Base-by-base conservation (phyloP, 1,284 basidiomycete species). In the Pisolithus thermaeus region DNA sequence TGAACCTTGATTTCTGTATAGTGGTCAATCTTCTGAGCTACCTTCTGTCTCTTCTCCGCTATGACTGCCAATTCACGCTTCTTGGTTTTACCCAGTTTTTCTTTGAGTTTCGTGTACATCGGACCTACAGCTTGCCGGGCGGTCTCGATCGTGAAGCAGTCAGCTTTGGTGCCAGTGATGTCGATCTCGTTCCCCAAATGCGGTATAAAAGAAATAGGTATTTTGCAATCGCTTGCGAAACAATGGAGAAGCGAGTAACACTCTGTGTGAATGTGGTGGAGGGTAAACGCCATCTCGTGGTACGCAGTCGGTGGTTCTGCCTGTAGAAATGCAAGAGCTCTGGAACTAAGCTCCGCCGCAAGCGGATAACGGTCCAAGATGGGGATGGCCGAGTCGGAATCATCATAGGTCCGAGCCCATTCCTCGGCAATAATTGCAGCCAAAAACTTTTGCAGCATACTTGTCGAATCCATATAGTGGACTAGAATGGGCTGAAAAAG, bases 391-490 rank as follows among this genome's bases (percentile, higher is more conserved):
- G 71, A 57, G 1, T 65, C 52, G 1, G 62, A 63, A 2, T 56
- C 54, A 35, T 76, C 75, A 54, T 80, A 75, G 51, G 79, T 74
- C n/a, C 70, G 71, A 12, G 94, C 91, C 97, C 96, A 99, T 73
- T 98, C 92, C 67, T 97, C 92, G 1, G 94, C 72, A 58, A 98
- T 80, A 35, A 92, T 81, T 4, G 91, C 85, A 3, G 87, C 75
- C 28, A 99, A 71, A 65, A 95, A 88, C 59, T 90, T 88, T 63
- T 97, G 94, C 22, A 98, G 79, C 75, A 97, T 96, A 60, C 91
- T 95, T 0, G 84, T 79, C 1, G 96, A 97, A 39, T 83, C 79
- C 58, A 97, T 73, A 56, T 94, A 96, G 57, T 89, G 83, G 4
- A 78, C 61, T 7, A 98, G 76, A 49, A 90, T 82, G 0, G 82